These are phyloP conservation scores for Fraxinus quadrangulata DNA, from an alignment of 257 asterid genomes.

Conservation along the genomic window DNA sequence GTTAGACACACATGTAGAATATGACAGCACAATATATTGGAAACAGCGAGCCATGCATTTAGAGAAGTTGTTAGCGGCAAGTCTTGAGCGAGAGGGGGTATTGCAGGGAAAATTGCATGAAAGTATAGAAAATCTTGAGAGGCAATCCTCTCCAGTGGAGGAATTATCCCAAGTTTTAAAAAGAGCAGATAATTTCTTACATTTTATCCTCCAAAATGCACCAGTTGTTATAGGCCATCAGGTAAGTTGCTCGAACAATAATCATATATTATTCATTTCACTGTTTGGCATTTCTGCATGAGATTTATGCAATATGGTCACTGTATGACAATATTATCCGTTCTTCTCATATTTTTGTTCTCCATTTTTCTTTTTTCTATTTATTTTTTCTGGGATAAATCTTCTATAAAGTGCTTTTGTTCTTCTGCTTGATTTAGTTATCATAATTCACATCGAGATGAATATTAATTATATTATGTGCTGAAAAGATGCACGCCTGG, in stretches of 20 bases:
- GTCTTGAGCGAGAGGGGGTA: conserved; percentile 52
- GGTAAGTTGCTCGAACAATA: conserved; percentile 35
- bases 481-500: not conserved
- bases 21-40: conserved; percentile 68
- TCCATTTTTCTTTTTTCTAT: not conserved
- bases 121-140: conserved; percentile 78
- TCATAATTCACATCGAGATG: not conserved
- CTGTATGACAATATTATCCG: not conserved
- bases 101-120: conserved; percentile 68
- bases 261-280: not conserved
- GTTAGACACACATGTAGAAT: conserved; percentile 66
- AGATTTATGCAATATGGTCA: not conserved
- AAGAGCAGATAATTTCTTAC: conserved; percentile 88
- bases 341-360: not conserved
- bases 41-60: conserved; percentile 63
- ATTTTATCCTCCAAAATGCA: conserved; percentile 88
- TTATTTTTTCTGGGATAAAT: not conserved
- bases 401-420: not conserved
- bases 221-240: conserved; percentile 95
- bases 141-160: conserved; percentile 86
- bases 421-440: not conserved
- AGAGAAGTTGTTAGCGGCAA: conserved; percentile 70
- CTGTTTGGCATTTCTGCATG: not conserved
- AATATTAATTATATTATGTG: not conserved
- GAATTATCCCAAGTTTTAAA: conserved; percentile 70